Conservation (phyloP, 768 basidiomycete species). For the Pleurotus salmoneostramineus region DNA sequence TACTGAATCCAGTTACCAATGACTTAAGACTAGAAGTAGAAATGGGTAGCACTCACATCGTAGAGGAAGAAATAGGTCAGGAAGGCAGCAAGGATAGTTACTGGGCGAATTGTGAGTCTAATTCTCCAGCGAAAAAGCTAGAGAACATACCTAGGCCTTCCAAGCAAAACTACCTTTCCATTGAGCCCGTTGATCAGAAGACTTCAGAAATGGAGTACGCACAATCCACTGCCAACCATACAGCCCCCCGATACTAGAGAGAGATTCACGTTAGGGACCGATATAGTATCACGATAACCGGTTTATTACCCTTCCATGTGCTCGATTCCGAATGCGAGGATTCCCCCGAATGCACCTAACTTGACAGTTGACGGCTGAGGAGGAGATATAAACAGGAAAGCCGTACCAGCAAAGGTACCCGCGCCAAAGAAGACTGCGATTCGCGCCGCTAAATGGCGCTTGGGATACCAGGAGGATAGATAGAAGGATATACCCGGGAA, state of each 20-base stretch:
- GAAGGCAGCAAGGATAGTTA: slow-evolving; percentile 28
- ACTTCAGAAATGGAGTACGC: slow-evolving; percentile 5
- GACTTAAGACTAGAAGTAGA: not conserved
- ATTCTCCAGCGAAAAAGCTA: not conserved
- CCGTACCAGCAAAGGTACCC: slow-evolving; percentile 42
- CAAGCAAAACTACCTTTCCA: slow-evolving; percentile 23
- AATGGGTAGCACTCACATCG: slow-evolving; percentile 22
- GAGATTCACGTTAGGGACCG: not conserved
- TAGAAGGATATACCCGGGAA: slow-evolving; percentile 33
- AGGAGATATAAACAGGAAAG: not conserved
- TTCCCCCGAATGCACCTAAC: slow-evolving; percentile 38
- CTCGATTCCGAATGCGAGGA: slow-evolving; percentile 32
- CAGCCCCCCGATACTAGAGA: slow-evolving; percentile 18
- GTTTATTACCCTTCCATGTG: slow-evolving; percentile 27
- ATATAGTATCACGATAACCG: too few relatives aligned
- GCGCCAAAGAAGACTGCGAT: slow-evolving; percentile 55
- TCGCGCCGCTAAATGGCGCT: slow-evolving; percentile 45
- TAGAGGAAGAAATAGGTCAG: slow-evolving; percentile 33
- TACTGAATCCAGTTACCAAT: slow-evolving; percentile 19
- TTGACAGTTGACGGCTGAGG: too few relatives aligned
- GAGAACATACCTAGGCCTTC: slow-evolving; percentile 28
- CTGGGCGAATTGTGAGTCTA: slow-evolving; percentile 7
- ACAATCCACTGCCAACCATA: slow-evolving; percentile 37
- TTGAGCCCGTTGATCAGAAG: not conserved
- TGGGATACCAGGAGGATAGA: slow-evolving; percentile 51